Evolutionary conservation across 305 asterid genomes (phyloP).

Genomic region (Fraxinus sp.): DNA sequence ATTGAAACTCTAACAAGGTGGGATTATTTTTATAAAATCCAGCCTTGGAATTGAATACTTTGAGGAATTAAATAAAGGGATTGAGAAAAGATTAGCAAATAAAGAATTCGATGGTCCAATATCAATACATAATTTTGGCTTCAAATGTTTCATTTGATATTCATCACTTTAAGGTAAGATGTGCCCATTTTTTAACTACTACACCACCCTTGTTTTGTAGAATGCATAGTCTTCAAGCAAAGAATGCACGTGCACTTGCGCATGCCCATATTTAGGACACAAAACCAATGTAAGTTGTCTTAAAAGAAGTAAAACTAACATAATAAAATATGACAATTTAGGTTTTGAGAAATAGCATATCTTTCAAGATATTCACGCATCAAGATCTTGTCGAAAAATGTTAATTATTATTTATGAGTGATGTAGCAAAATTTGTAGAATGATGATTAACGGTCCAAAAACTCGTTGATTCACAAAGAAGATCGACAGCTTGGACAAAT

Average conservation of each 20-base stretch:
- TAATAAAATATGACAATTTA: slow-evolving; percentile 32
- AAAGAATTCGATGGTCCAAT: slow-evolving; percentile 14
- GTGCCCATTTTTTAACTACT: slow-evolving; percentile 31
- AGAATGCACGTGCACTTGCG: slow-evolving; percentile 61
- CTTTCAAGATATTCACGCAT: background rate
- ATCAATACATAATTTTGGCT: background rate
- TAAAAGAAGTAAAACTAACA: slow-evolving; percentile 38
- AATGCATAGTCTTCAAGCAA: slow-evolving; percentile 50
- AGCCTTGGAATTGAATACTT: slow-evolving; percentile 41
- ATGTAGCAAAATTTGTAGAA: background rate
- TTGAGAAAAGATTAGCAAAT: slow-evolving; percentile 5
- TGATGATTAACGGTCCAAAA: background rate
- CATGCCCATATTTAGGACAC: slow-evolving; percentile 36
- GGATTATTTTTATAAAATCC: slow-evolving; percentile 38
- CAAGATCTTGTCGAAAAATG: background rate
- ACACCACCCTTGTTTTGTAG: slow-evolving; percentile 35
- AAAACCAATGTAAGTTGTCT: slow-evolving; percentile 35
- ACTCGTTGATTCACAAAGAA: background rate
- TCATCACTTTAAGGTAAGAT: slow-evolving; percentile 28
- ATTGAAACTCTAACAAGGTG: slow-evolving; percentile 37
- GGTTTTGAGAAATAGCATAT: slow-evolving; percentile 4
- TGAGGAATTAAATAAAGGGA: background rate
- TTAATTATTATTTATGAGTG: background rate
- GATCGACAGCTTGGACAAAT: background rate
- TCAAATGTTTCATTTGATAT: background rate